Conservation (phyloP, 106 monocot species). For the Dactylorhiza incarnata region DNA sequence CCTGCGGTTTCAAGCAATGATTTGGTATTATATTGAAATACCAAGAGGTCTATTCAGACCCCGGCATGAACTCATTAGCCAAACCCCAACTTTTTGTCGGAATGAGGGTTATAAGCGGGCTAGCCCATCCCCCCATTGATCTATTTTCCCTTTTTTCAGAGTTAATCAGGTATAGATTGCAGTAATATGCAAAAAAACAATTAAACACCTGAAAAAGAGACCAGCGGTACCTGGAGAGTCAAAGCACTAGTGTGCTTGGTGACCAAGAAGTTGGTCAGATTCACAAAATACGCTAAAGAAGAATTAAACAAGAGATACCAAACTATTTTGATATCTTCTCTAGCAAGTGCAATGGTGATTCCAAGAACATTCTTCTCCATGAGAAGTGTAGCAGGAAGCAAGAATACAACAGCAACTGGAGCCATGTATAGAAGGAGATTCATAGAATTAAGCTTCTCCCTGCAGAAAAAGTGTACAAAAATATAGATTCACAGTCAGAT, state of each 20-base stretch:
- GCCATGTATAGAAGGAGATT: conserved; percentile 80
- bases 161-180: neutral
- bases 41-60: neutral
- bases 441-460: conserved; percentile 79
- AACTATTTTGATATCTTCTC: conserved; percentile 54
- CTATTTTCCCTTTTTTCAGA: neutral
- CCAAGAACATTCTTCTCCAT: conserved; percentile 77
- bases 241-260: conserved; percentile 73
- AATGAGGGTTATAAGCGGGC: neutral
- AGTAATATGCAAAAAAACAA: neutral
- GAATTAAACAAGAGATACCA: conserved; percentile 74
- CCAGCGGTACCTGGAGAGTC: conserved; percentile 56
- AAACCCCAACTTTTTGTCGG: neutral
- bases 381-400: conserved; percentile 57
- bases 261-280: conserved; percentile 70
- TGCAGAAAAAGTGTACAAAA: conserved; percentile 7
- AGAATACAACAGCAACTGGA: conserved; percentile 55
- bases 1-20: neutral
- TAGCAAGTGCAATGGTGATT: conserved; percentile 69
- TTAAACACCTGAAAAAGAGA: neutral
- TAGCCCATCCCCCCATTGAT: neutral
- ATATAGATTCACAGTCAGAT: neutral
- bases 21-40: neutral
- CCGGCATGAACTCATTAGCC: neutral
- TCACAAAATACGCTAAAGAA: conserved; percentile 63